Percentiles rank a stretch among this genome's conserved stretches.
Evolutionary conservation across 306 rosid species (phyloP).

Genomic region (Pterocarpus macrocarpus): DNA sequence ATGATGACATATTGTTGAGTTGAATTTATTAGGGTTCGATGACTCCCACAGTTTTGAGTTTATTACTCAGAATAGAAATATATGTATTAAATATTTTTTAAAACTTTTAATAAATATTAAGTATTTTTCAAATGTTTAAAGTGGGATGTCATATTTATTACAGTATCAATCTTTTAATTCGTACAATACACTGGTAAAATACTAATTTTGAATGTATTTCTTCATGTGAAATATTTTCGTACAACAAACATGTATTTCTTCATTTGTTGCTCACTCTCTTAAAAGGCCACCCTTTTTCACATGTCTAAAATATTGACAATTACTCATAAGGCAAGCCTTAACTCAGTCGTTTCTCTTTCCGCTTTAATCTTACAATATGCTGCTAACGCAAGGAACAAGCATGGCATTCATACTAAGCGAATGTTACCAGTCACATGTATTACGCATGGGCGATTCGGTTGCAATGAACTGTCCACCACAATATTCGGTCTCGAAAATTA

Average conservation of each 20-base stretch:
- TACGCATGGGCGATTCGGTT: slow-evolving; percentile 20
- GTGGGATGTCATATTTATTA: no score
- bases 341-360: neutral
- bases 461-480: neutral
- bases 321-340: neutral
- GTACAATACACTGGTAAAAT: neutral
- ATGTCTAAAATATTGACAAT: slow-evolving; percentile 12
- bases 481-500: neutral
- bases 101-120: no score
- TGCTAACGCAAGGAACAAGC: neutral
- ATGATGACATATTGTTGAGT: neutral
- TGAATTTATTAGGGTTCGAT: neutral
- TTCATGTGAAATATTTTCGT: neutral
- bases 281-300: neutral
- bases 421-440: neutral
- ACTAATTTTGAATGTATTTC: neutral
- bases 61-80: no score
- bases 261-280: neutral
- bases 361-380: neutral
- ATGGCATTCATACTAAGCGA: neutral
- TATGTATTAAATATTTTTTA: no score
- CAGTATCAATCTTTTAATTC: no score
- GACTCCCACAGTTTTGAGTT: neutral
- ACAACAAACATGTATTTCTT: neutral
- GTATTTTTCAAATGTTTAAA: no score